Evolutionary conservation across 257 asterid genomes (phyloP).

Genomic region (Solanum chilense): DNA sequence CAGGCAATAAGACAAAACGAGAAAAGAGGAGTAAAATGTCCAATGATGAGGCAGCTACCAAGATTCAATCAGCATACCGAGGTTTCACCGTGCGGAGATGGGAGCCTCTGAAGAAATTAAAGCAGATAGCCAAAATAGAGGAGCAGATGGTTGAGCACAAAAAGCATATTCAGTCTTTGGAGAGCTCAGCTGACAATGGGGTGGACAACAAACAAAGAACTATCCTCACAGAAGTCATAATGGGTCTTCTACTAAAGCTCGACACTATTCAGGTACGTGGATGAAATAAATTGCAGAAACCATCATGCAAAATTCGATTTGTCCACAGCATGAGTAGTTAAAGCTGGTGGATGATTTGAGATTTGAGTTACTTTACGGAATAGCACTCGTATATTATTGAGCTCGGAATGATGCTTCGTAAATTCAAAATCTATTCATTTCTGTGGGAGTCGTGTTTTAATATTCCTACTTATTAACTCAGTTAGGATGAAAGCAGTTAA

Average conservation of each 20-base stretch:
- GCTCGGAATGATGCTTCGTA: neutral
- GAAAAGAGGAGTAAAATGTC: conserved; percentile 10
- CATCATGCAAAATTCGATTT: neutral
- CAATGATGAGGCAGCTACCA: conserved; percentile 49
- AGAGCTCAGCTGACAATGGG: conserved; percentile 15
- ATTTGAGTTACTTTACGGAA: neutral
- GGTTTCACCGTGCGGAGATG: conserved; percentile 50
- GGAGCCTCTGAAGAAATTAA: conserved; percentile 59
- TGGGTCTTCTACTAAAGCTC: conserved; percentile 54
- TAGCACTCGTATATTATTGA: neutral
- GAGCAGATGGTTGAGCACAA: conserved; percentile 27
- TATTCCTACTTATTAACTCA: neutral
- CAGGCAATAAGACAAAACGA: neutral
- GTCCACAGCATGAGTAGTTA: too few species aligned
- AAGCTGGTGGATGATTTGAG: neutral
- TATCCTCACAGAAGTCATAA: conserved; percentile 34
- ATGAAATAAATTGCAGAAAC: neutral
- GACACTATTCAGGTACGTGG: conserved; percentile 56
- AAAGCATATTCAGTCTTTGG: conserved; percentile 30
- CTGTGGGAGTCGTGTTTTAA: neutral
- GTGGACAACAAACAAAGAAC: conserved; percentile 22
- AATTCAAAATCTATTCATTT: neutral
- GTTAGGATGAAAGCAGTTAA: neutral
- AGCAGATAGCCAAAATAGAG: conserved; percentile 35
- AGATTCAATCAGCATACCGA: conserved; percentile 66